Base-by-base conservation (phyloP, 2,329 filamentous ascomycete species). In the Coniochaeta sp. region DNA sequence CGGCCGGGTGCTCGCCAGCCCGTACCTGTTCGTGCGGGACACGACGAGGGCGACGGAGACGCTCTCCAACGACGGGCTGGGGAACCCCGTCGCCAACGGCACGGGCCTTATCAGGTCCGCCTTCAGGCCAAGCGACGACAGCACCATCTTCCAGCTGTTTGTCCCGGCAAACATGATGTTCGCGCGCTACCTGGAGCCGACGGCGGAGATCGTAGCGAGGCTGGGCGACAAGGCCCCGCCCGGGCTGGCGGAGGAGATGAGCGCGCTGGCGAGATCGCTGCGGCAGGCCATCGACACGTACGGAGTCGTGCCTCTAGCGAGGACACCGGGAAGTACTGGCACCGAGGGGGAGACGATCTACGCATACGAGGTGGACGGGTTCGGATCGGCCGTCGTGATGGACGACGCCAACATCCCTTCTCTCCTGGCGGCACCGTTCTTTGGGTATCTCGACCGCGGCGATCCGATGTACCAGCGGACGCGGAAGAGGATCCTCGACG, bases 81-180 rank as follows among this genome's bases (percentile, higher is more conserved):
- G 92, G 19, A 93, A 91, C 65, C 93, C 93, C 0, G 82, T 96
- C 1, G 88, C 86, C 59, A 85, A 84, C 32, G 73, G 90, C 82
- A 95, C 91, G 1, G 91, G 91, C 0, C 82, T 97, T 57, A 83
- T 97, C 47, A 85, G 93, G 59, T 93, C 89, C 65, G 91, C 92
- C 32, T 97, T 97, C 78, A 84, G 93, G 1, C 93, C 93, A 0
- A 93, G 89, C 61, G 93, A 98, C 71, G 93, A 97, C 72, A 86
- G 91, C 16, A 91, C 89, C 0, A 89, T 90, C 42, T 87, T 91
- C 62, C 91, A 93, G 70, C 93, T 92, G 72, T 87, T 96, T 67
- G 90, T 97, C 66, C 93, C 93, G 0, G 87, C 89, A 34, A 98
- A 97, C 72, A 91, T 91, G 88, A 90, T 91, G 88, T 87, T 91